Base-by-base conservation (phyloP, 202 grass and related monocot genomes). In the Sporobolus alterniflorus region DNA sequence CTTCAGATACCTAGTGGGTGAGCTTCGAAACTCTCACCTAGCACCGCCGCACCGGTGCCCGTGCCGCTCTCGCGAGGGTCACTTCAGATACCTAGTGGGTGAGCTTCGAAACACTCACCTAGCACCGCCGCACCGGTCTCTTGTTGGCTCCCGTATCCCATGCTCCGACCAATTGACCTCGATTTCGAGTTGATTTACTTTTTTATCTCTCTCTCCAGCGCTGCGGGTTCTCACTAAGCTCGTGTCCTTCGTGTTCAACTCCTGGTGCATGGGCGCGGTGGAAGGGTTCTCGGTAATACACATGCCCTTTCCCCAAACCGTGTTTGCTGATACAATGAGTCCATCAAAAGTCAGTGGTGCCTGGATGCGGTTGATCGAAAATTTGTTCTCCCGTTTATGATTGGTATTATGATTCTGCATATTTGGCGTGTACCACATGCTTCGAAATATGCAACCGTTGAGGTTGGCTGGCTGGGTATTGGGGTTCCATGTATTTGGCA, bases 211-310 rank as follows among this genome's bases (percentile, higher is more conserved):
- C 10, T 7, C 30, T 25, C 21, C 65, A 68, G 65, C 36, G n/a
- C 65, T 68, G 36, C 65, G 43, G 65, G 2, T 68, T 11, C 65
- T 68, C 39, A 68, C 65, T 11, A 68, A 68, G 65, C 65, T 68
- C 36, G 22, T 43, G 10, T 68, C 65, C 11, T 68, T 68, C 65
- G 34, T n/a, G 10, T 67, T 67, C 64, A 67, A 67, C 34, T 41
- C 64, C 34, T 67, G 64, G 64, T 67, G 34, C 64, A 67, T 67
- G 64, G 64, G 64, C 9, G 64, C 64, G 5, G 64, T 67, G 64
- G 64, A 67, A 67, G 64, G 64, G 10, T 67, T 67, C 20, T 67
- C 64, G 64, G 64, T 67, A 67, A 66, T 21, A 39, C 12, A 41
- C 64, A 22, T 17, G 18, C 32, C 64, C 10, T 67, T 11, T 24